Conservation (phyloP, 2,329 filamentous ascomycete genomes). For the Colletotrichum truncatum region DNA sequence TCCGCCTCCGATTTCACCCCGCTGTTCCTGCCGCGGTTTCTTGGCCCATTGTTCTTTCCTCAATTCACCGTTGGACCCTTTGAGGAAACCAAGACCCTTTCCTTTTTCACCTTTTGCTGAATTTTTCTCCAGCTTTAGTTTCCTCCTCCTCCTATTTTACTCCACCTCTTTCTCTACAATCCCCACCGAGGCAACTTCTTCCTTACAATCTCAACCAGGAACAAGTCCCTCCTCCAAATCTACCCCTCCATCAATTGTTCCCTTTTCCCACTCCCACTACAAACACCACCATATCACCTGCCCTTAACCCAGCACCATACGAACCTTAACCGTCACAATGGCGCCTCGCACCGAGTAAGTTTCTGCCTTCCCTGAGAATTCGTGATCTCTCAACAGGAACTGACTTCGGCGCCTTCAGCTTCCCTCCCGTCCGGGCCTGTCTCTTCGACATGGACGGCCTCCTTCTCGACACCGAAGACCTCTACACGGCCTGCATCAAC, state of each 20-base stretch:
- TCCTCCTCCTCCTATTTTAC: background rate
- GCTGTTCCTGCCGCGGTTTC: constrained; percentile 11
- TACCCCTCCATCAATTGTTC: background rate
- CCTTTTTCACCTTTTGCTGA: no score
- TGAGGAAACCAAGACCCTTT: background rate
- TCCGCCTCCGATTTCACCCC: constrained; percentile 17
- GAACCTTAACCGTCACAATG: constrained; percentile 41
- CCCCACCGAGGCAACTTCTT: constrained; percentile 1
- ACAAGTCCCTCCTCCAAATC: constrained; percentile 2
- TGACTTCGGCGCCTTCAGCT: constrained; percentile 53
- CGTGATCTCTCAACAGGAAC: background rate
- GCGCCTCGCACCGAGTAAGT: constrained; percentile 55
- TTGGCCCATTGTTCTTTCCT: constrained; percentile 4
- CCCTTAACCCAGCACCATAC: no score
- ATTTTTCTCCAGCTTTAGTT: no score
- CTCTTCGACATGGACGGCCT: constrained; percentile 99
- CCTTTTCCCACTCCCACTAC: background rate
- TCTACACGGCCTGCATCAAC: constrained; percentile 87
- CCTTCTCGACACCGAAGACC: constrained; percentile 91
- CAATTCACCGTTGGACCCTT: constrained; percentile 1
- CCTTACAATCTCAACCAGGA: background rate
- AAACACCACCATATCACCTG: background rate
- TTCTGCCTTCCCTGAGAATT: constrained; percentile 39
- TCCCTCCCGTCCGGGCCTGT: constrained; percentile 86
- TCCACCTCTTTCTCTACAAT: background rate